These are phyloP conservation scores for Pseudozyma flocculosa DNA, from an alignment of 1,284 basidiomycete species.

Conservation along the genomic window DNA sequence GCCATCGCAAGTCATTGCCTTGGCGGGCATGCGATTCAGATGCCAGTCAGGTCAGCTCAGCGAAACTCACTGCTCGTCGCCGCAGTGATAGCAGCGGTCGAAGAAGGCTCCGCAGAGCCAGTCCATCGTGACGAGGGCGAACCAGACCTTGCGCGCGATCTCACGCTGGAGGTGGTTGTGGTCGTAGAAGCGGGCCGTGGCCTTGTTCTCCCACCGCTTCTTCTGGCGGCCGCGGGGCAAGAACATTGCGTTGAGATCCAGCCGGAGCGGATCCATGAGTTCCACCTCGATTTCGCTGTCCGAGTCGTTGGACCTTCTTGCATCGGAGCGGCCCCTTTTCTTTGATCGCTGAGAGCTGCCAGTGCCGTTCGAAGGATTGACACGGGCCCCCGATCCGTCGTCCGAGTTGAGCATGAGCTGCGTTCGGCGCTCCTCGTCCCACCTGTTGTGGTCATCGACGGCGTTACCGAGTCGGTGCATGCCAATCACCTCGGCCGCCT, in stretches of 20 bases:
- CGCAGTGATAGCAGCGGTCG: slow-evolving; percentile 26
- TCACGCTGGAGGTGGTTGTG: slow-evolving; percentile 26
- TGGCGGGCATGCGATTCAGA: no score
- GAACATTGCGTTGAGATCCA: slow-evolving; percentile 33
- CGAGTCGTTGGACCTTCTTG: background rate
- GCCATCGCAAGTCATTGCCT: no score
- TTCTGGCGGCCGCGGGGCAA: slow-evolving; percentile 15
- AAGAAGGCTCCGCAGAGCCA: slow-evolving; percentile 27
- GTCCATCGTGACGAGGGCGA: slow-evolving; percentile 30
- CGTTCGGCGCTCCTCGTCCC: slow-evolving; percentile 30
- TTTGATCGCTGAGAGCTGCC: no score
- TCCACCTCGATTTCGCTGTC: slow-evolving; percentile 26
- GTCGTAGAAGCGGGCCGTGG: slow-evolving; percentile 25
- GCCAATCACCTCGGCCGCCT: slow-evolving; percentile 33
- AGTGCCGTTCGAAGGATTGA: no score
- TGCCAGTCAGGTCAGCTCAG: no score
- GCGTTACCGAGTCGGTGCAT: slow-evolving; percentile 41
- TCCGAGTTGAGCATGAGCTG: slow-evolving; percentile 13
- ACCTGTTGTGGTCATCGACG: slow-evolving; percentile 36
- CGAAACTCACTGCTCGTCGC: slow-evolving; percentile 11
- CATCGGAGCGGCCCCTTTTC: no score
- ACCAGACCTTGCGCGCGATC: slow-evolving; percentile 33
- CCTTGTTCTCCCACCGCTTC: slow-evolving; percentile 9
- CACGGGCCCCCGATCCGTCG: slow-evolving; percentile 8
- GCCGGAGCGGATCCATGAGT: slow-evolving; percentile 21